Base-by-base conservation (phyloP, 1,139 yeast species). In the Debaryomyces udenii region DNA sequence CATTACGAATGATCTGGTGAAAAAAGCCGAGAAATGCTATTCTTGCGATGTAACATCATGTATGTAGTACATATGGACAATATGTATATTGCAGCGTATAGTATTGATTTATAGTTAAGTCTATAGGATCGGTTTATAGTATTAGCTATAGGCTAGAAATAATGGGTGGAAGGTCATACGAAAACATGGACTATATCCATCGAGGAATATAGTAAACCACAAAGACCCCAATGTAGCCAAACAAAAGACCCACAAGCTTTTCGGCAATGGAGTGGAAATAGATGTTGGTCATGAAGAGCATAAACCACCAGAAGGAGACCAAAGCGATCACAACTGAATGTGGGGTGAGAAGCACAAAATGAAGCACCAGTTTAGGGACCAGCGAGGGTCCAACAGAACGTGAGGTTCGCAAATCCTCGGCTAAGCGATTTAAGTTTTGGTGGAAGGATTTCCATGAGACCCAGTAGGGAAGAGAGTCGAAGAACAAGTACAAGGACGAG, bases 201-300 rank as follows among this genome's bases (percentile, higher is more conserved):
- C 65, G 43, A 3, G 76, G 72, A n/a, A 56, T 46, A 28, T 66
- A 48, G 48, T 76, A 70, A 7, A 76, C 67, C 10, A 60, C 57
- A 4, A 62, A 37, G 3, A 76, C 59, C 14, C 78, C 82, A 11
- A 69, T 39, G 53, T 77, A 77, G 3, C 88, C 90, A 62, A 82
- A 83, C 3, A 72, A 9, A 35, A 84, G 61, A 1, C 95, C 95
- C 22, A 78, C 78, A 6, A 85, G 52, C 56, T 87, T 86, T 56
- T 93, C 99, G 3, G 67, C 52, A 35, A 87, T 64, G 1, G 94
- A 82, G 62, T 93, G 99, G 74, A 90, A 91, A 57, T 86, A 85
- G 11, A 87, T 74, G 47, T 87, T 79, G 0, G 99, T 91, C 78
- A 88, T 81, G 36, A 90, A 64, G 36, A 90, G 70, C 95, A 91